These are phyloP conservation scores for Cercis canadensis DNA, from an alignment of 306 rosid species.

Conservation along the genomic window DNA sequence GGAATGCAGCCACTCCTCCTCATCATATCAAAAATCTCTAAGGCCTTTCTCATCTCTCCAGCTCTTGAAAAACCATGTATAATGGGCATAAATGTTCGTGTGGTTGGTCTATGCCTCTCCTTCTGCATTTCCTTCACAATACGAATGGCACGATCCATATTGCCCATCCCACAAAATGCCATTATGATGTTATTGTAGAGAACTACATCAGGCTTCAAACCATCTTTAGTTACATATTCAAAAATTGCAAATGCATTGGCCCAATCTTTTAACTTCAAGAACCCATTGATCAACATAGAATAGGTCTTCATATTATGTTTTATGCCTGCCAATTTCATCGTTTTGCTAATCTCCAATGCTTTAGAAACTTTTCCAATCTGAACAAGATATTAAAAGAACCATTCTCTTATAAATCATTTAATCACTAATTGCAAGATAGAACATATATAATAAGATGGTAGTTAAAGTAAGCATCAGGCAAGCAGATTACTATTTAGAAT, in stretches of 20 bases:
- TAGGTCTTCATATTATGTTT: conserved; percentile 94
- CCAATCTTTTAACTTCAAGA: conserved; percentile 92
- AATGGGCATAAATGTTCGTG: conserved; percentile 92
- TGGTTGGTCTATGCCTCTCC: conserved; percentile 80
- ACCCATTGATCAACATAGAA: conserved; percentile 96
- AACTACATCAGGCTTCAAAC: conserved; percentile 86
- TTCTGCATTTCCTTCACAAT: conserved; percentile 88
- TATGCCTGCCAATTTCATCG: conserved; percentile 74
- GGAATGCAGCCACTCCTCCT: conserved; percentile 94
- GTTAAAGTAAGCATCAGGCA: neutral
- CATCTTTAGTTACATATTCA: conserved; percentile 79
- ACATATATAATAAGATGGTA: too few relatives aligned
- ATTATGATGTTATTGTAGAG: conserved; percentile 83
- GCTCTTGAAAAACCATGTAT: conserved; percentile 89
- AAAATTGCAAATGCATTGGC: conserved; percentile 88
- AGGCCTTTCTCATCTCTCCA: conserved; percentile 80
- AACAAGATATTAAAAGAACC: conserved; percentile 32
- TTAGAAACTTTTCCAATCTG: conserved; percentile 93
- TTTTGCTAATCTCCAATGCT: conserved; percentile 81
- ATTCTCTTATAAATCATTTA: neutral
- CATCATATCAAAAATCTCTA: conserved; percentile 93
- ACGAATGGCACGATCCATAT: conserved; percentile 83
- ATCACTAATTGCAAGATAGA: neutral
- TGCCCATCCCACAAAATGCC: conserved; percentile 96
- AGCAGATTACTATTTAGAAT: too few relatives aligned